phyloP scores from a whole-genome alignment of 225 moss, liverwort and hornwort genomes.

The Asterella californica region DNA sequence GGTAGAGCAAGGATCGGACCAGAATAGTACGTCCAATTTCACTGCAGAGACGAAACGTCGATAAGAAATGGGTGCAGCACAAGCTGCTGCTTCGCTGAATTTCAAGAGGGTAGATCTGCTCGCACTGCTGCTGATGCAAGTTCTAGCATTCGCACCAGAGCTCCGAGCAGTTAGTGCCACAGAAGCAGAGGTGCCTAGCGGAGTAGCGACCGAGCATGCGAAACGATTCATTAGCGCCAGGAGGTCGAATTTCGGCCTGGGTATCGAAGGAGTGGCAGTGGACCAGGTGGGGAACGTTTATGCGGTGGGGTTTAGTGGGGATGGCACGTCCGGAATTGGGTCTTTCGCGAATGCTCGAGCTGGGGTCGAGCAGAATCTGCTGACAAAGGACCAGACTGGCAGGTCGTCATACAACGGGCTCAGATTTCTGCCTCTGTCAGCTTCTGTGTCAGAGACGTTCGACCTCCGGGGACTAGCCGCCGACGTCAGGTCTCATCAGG shows the following conservation, averaged over 20 bases:
- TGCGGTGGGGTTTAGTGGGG: constrained; percentile 21
- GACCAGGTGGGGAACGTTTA: constrained; percentile 26
- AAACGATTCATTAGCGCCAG: constrained; percentile 23
- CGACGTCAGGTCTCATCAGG: constrained; percentile 22
- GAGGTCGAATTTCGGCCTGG: constrained; percentile 22
- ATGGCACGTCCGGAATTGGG: constrained; percentile 23
- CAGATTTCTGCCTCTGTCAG: constrained; percentile 35
- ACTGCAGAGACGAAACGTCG: too few species aligned
- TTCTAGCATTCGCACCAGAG: neutral
- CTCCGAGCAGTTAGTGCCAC: neutral
- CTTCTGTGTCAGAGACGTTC: constrained; percentile 13
- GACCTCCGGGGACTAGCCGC: constrained; percentile 28
- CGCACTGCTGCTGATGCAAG: neutral
- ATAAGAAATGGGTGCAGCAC: too few species aligned
- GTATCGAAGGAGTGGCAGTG: constrained; percentile 31
- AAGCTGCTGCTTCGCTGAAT: neutral
- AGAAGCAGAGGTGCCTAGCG: neutral
- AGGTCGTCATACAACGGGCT: constrained; percentile 32
- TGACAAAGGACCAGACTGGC: constrained; percentile 26
- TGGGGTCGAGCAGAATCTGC: constrained; percentile 17
- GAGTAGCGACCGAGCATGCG: constrained; percentile 5
- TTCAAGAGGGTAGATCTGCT: too few species aligned
- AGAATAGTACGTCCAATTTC: too few species aligned
- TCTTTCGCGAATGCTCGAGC: constrained; percentile 14
- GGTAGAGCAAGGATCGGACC: too few species aligned